These are phyloP conservation scores for Pholiota microspora DNA, from an alignment of 768 basidiomycete genomes.

Conservation along the genomic window DNA sequence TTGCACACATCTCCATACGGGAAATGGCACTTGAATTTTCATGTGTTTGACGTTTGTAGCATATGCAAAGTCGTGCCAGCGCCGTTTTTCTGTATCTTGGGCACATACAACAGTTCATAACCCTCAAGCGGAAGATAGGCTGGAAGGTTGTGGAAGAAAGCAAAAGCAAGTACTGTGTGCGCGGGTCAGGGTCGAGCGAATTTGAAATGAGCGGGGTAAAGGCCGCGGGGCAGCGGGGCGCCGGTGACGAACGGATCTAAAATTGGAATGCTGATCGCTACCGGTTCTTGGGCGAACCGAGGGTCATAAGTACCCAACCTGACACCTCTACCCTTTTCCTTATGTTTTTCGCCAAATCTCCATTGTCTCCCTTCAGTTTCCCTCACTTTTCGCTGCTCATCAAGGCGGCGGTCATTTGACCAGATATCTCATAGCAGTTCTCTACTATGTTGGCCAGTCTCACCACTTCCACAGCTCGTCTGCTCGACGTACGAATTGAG, in stretches of 20 bases:
- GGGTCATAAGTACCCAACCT: neutral
- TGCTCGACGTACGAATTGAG: conserved; percentile 25
- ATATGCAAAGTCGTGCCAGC: neutral
- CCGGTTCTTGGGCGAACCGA: neutral
- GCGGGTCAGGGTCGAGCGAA: too few species aligned
- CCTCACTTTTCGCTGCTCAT: neutral
- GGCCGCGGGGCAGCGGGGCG: neutral
- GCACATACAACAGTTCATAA: neutral
- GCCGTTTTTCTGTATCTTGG: neutral
- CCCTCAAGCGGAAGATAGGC: too few species aligned
- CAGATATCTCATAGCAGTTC: neutral
- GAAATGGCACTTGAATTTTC: neutral
- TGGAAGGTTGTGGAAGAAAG: too few species aligned
- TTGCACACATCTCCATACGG: too few species aligned
- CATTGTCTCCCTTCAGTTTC: neutral
- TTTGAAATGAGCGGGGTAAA: neutral
- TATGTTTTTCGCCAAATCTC: neutral
- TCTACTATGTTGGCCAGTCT: conserved; percentile 26
- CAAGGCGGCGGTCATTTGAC: neutral
- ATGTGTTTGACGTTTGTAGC: too few species aligned
- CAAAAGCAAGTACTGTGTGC: too few species aligned
- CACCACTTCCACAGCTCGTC: conserved; percentile 16
- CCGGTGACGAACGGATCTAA: neutral
- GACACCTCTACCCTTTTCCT: neutral
- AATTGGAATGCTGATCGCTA: neutral